Evolutionary conservation across 1,284 basidiomycete genomes (phyloP), one percentile per base, ranked within the genome.

Genomic region (Cryptococcus sp.): DNA sequence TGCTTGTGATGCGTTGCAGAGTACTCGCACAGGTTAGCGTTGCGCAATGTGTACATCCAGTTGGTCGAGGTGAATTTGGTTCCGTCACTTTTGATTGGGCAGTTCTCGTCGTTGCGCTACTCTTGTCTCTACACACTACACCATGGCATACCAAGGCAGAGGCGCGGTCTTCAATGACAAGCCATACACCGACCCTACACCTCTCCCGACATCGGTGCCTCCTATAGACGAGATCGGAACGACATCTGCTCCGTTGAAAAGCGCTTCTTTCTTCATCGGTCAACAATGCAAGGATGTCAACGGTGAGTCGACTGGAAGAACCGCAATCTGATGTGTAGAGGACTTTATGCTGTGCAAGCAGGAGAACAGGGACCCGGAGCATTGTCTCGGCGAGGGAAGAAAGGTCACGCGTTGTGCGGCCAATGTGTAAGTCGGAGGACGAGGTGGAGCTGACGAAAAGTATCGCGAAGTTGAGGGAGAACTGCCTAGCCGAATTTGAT

Each of bases 291-390:
- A 91, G 76, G 87, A 91, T 53, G 94, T 86, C 77, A 97, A 97
- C 76, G 95, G 93, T 93, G 64, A 56, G 85, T 78, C 11, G 23
- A 21, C 16, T 9, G 18, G n/a, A 49, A 19, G 22, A 5, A 24
- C 22, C 16, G 23, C 2, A 12, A 3, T 23, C 43, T 44, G 28
- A 48, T 51, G 35, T 9, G 35, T 68, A 95, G 92, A 97, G 82
- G 94, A 99, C 77, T 98, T 97, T 68, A 97, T 99, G 91, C 85
- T 97, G 50, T 98, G 95, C 82, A 98, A 98, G 78, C 78, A 82
- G 42, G 92, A 97, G 77, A 85, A 82, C 69, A 79, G 81, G 48
- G 85, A 97, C 69, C 90, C 95, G 12, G 90, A 74, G 31, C 90
- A 95, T 74, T 99, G 95, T 75, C 74, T 98, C 74, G 87, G 88